Base-by-base conservation (phyloP, 2,329 filamentous ascomycete genomes). In the Hypoxylon sp. region DNA sequence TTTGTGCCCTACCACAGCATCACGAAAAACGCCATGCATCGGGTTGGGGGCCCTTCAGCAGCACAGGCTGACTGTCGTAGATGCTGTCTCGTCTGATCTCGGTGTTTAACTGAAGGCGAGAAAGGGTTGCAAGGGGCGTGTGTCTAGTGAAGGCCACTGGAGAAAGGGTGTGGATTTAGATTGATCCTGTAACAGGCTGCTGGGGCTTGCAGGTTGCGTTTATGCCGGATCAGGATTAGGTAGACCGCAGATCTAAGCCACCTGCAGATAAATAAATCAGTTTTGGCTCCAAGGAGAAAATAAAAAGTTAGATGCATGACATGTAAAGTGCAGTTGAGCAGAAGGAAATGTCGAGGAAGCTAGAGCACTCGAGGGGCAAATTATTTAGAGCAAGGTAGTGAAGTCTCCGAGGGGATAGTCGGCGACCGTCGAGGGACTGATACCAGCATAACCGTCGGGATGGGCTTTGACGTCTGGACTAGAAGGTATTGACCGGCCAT, bases 171-270 rank as follows among this genome's bases (percentile, higher is more conserved):
- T 67, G 64, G 27, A 6, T 24, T 65, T 69, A 67, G 55, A 53
- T 21, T 6, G 31, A 67, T 50, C 50, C 61, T 60, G 68, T 32
- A 64, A 62, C 52, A 54, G 37, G 55, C 62, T 42, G 53, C 44
- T 65, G 56, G 68, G 59, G 55, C 64, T 67, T 69, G 68, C 58
- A 71, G 68, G 58, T 62, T 63, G 57, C 53, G 55, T 47, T 63
- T 62, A 64, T 19, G 47, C 70, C 65, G 62, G 58, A 73, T 65
- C 24, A 51, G 69, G 69, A 55, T 67, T 68, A 64, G 64, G 39
- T 60, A 68, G 68, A 57, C 52, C 42, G 65, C 66, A 72, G 70
- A 73, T 73, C 72, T 66, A 68, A 69, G 60, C 66, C 62, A 66
- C 68, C 68, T 68, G 65, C 65, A 67, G 64, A 68, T 59, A 53